Percentiles rank a stretch among this genome's conserved stretches.
phyloP scores from a whole-genome alignment of 164 flowering plant genomes.

The Magnolia changhungtana region DNA sequence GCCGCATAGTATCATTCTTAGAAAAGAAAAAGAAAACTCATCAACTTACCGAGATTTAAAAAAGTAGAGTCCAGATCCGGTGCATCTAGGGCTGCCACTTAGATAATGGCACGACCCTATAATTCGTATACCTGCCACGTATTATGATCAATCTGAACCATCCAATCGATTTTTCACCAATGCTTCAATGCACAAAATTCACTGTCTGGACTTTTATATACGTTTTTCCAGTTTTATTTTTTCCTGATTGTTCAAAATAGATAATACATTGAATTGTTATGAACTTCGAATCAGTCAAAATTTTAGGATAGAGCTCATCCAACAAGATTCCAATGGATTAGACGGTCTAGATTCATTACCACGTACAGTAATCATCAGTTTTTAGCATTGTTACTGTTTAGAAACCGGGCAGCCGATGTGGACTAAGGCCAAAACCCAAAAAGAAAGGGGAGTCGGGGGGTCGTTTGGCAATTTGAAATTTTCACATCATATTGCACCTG shows the following conservation, averaged over 20 bases:
- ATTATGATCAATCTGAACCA: not conserved
- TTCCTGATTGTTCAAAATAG: too few relatives aligned
- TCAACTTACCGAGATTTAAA: not conserved
- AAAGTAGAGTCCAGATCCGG: not conserved
- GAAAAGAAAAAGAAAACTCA: not conserved
- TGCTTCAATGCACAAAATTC: not conserved
- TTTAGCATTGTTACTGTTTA: too few relatives aligned
- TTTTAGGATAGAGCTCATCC: too few relatives aligned
- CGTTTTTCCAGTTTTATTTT: not conserved
- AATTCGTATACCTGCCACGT: not conserved
- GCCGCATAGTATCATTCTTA: not conserved
- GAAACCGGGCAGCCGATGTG: too few relatives aligned
- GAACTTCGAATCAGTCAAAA: too few relatives aligned
- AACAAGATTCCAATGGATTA: too few relatives aligned
- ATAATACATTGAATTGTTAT: too few relatives aligned
- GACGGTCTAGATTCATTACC: too few relatives aligned
- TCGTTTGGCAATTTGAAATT: not conserved
- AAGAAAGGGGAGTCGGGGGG: not conserved
- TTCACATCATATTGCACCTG: slow-evolving; percentile 5
- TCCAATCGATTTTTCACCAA: not conserved
- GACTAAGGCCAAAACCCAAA: too few relatives aligned
- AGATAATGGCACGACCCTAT: not conserved
- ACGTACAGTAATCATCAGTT: too few relatives aligned
- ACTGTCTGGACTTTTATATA: not conserved
- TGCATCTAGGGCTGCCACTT: not conserved